Percentiles rank a stretch among this genome's conserved stretches.
These are phyloP conservation scores for Ceratocystiopsis brevicomis DNA, from an alignment of 2,329 filamentous ascomycete genomes.

Conservation along the genomic window DNA sequence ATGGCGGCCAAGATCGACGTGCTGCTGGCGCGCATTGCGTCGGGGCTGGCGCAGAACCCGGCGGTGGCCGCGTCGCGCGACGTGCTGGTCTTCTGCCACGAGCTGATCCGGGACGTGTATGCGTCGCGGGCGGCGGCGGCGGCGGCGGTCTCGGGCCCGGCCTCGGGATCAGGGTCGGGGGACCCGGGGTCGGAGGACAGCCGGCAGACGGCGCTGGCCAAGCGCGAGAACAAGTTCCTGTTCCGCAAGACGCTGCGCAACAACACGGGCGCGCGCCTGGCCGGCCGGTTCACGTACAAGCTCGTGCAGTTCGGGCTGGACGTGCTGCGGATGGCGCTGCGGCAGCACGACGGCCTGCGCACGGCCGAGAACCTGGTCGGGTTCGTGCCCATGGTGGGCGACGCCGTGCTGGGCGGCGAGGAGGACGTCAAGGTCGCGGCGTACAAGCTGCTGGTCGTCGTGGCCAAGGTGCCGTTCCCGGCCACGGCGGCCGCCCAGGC, in stretches of 20 bases:
- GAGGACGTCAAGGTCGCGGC: slow-evolving; percentile 86
- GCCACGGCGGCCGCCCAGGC: slow-evolving; percentile 16
- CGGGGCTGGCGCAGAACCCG: slow-evolving; percentile 67
- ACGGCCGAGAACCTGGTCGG: slow-evolving; percentile 64
- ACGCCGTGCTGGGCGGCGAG: slow-evolving; percentile 64
- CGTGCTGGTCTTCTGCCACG: slow-evolving; percentile 84
- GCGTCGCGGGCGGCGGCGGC: slow-evolving; percentile 31
- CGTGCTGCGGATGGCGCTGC: slow-evolving; percentile 65
- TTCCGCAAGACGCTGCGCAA: slow-evolving; percentile 65
- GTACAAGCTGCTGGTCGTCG: slow-evolving; percentile 65
- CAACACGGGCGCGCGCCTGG: slow-evolving; percentile 44
- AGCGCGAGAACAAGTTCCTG: slow-evolving; percentile 52
- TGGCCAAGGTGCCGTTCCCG: slow-evolving; percentile 67
- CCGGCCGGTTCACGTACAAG: slow-evolving; percentile 70
- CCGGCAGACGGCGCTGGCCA: slow-evolving; percentile 34
- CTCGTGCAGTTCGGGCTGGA: slow-evolving; percentile 76
- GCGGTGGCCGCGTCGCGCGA: slow-evolving; percentile 54
- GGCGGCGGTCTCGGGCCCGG: too few relatives aligned
- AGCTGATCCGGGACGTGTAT: slow-evolving; percentile 78
- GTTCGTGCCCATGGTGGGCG: slow-evolving; percentile 76
- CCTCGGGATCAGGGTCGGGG: too few relatives aligned
- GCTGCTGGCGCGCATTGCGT: slow-evolving; percentile 61
- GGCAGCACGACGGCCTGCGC: slow-evolving; percentile 65
- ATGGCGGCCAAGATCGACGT: slow-evolving; percentile 84
- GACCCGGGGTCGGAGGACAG: too few relatives aligned